A percentile compares a stretch with the other conserved stretches of the same genome.
phyloP scores from a whole-genome alignment of 345 rosid genomes.

The Litchi chinensis region DNA sequence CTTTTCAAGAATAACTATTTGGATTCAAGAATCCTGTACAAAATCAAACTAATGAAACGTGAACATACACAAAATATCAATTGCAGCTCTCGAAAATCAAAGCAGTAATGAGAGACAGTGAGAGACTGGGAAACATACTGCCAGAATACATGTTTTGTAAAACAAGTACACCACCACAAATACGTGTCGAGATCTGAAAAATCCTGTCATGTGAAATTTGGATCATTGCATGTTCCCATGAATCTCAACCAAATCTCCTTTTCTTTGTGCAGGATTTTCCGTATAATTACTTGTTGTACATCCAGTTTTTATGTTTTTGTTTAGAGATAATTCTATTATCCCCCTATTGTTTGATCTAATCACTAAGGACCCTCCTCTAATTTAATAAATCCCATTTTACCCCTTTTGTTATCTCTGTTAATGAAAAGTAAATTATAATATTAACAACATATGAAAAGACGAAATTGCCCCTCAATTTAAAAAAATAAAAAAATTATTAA shows the following conservation, averaged over 20 bases:
- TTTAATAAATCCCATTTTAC: no score
- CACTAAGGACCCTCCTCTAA: no score
- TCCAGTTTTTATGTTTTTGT: neutral
- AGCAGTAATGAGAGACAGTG: neutral
- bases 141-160: neutral
- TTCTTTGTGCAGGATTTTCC: constrained; percentile 1
- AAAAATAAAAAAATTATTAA: no score
- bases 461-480: no score
- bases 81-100: neutral
- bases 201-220: constrained; percentile 28
- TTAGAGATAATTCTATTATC: no score
- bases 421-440: no score
- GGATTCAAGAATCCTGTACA: neutral
- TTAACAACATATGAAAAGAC: no score
- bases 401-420: no score
- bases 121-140: constrained; percentile 2
- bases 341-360: no score
- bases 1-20: neutral
- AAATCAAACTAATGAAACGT: neutral
- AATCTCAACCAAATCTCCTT: constrained; percentile 18
- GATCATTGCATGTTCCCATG: constrained; percentile 27
- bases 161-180: constrained; percentile 19
- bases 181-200: constrained; percentile 13
- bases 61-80: no score
- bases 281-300: constrained; percentile 8